phyloP scores from a whole-genome alignment of 768 basidiomycete species.

The Boletus reticuloceps region DNA sequence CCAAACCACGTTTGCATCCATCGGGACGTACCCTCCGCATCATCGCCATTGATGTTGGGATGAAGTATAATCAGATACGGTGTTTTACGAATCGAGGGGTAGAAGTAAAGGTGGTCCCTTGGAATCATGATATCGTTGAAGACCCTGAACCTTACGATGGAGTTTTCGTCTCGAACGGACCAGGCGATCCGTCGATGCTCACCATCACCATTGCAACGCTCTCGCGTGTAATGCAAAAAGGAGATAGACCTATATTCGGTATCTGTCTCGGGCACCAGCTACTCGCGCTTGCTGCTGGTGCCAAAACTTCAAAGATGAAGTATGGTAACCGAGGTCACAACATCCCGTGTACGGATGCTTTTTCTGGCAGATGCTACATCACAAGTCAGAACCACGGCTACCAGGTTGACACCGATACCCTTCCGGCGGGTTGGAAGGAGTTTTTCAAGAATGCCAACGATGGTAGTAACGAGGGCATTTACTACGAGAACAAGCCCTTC shows the following conservation, averaged over 20 bases:
- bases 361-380: slow-evolving; percentile 97
- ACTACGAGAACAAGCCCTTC: slow-evolving; percentile 88
- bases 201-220: slow-evolving; percentile 68
- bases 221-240: slow-evolving; percentile 62
- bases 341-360: slow-evolving; percentile 92
- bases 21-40: slow-evolving; percentile 80
- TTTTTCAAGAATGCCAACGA: slow-evolving; percentile 97
- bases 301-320: slow-evolving; percentile 97
- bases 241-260: slow-evolving; percentile 89
- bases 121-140: slow-evolving; percentile 88
- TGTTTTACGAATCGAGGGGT: slow-evolving; percentile 92
- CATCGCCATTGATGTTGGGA: slow-evolving; percentile 94
- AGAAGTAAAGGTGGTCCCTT: slow-evolving; percentile 96
- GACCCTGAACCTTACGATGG: slow-evolving; percentile 88
- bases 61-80: slow-evolving; percentile 99
- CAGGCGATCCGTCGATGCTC: slow-evolving; percentile 91
- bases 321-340: slow-evolving; percentile 99
- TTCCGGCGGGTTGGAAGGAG: slow-evolving; percentile 87
- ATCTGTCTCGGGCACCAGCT: slow-evolving; percentile 99
- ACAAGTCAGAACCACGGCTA: slow-evolving; percentile 99
- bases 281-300: slow-evolving; percentile 91
- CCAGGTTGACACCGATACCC: slow-evolving; percentile 80
- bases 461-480: slow-evolving; percentile 96
- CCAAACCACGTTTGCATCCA: slow-evolving; percentile 62
- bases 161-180: slow-evolving; percentile 95